Evolutionary conservation across 352 stramenopile genomes (phyloP).

Genomic region (Thalassiosira livingstoniorum): DNA sequence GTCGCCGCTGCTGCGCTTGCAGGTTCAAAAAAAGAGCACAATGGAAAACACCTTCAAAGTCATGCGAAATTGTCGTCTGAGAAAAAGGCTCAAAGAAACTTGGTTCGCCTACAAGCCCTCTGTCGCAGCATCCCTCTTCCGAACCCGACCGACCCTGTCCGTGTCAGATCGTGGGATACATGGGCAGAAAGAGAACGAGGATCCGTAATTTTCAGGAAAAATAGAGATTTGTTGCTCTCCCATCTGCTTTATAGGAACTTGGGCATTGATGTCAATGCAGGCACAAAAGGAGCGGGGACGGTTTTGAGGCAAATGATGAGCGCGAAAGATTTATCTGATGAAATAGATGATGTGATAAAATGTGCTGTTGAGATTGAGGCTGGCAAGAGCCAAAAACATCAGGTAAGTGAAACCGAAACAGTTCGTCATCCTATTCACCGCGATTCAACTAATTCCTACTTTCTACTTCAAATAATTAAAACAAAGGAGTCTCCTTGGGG

Average conservation of each 20-base stretch:
- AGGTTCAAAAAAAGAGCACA: constrained; percentile 63
- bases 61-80: constrained; percentile 61
- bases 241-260: constrained; percentile 67
- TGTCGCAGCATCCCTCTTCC: constrained; percentile 69
- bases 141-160: constrained; percentile 78
- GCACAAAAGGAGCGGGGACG: constrained; percentile 71
- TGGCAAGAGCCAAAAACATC: constrained; percentile 73
- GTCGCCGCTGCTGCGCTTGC: constrained; percentile 72
- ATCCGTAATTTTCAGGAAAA: constrained; percentile 79
- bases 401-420: constrained; percentile 40
- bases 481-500: constrained; percentile 63
- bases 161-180: constrained; percentile 74
- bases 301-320: constrained; percentile 82
- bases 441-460: not conserved
- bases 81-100: constrained; percentile 70
- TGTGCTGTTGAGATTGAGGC: constrained; percentile 85
- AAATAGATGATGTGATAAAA: constrained; percentile 82
- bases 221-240: constrained; percentile 68
- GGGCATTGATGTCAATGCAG: constrained; percentile 61
- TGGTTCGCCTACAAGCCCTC: constrained; percentile 73
- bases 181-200: constrained; percentile 78
- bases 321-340: constrained; percentile 71
- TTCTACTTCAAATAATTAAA: not conserved
- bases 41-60: constrained; percentile 31
- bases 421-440: not conserved